Evolutionary conservation across 192 early-diverging fungal genomes (phyloP).

Genomic region (Backusella parvicylindrica): DNA sequence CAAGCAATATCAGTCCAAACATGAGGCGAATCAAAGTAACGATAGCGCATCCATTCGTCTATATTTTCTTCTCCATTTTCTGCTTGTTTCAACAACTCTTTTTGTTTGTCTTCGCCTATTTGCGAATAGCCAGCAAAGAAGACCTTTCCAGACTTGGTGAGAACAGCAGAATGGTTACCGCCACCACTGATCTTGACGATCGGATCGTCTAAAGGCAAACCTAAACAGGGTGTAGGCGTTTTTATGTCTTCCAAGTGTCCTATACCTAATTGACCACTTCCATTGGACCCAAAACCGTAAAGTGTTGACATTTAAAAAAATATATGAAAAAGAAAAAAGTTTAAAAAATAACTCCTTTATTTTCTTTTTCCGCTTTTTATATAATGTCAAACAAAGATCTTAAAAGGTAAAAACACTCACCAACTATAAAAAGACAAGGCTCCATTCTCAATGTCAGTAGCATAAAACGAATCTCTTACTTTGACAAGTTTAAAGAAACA

Average conservation of each 20-base stretch:
- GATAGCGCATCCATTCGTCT: neutral
- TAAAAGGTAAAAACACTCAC: neutral
- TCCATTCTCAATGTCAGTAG: neutral
- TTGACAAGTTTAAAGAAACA: neutral
- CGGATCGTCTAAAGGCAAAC: neutral
- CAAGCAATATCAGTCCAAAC: constrained; percentile 48
- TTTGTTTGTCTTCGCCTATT: constrained; percentile 7
- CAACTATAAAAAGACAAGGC: neutral
- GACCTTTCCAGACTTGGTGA: constrained; percentile 5
- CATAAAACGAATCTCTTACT: neutral
- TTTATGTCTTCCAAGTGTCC: constrained; percentile 43
- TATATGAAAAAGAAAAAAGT: neutral
- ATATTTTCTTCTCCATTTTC: neutral
- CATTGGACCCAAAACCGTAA: constrained; percentile 61
- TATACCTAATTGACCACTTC: constrained; percentile 63
- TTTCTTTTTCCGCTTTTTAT: neutral
- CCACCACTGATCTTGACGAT: constrained; percentile 50
- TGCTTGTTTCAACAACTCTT: neutral
- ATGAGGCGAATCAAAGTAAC: neutral
- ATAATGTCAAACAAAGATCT: neutral
- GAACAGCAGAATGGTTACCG: constrained; percentile 60
- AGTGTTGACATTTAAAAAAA: constrained; percentile 7
- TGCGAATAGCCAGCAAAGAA: constrained; percentile 12
- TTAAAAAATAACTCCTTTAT: neutral
- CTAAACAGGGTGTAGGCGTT: constrained; percentile 4